Conservation (phyloP, 495 filamentous ascomycete genomes). For the Entonaema liquescens region DNA sequence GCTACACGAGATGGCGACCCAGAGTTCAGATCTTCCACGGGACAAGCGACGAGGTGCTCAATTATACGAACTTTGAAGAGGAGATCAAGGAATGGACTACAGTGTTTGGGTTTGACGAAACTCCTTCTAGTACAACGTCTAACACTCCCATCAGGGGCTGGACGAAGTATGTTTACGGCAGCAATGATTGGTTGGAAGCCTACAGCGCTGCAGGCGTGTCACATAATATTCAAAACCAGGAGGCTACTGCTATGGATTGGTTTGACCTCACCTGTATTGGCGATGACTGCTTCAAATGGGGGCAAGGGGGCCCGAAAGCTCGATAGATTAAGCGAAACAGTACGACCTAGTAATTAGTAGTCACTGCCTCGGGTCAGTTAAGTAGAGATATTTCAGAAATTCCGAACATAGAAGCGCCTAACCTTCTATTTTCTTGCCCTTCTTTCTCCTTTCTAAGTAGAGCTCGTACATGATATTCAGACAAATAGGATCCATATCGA, state of each 20-base stretch:
- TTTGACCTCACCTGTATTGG: constrained; percentile 54
- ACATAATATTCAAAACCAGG: constrained; percentile 61
- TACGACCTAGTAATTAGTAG: background rate
- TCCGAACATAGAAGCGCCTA: too few species aligned
- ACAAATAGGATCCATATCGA: too few species aligned
- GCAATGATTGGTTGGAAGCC: constrained; percentile 54
- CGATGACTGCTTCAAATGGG: constrained; percentile 52
- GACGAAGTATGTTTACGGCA: constrained; percentile 59
- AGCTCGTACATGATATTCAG: too few species aligned
- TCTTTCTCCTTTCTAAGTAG: too few species aligned
- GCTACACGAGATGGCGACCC: constrained; percentile 60
- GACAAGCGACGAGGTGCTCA: constrained; percentile 57
- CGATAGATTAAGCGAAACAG: background rate
- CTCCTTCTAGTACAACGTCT: constrained; percentile 41
- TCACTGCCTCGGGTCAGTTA: too few species aligned
- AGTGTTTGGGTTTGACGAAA: constrained; percentile 44
- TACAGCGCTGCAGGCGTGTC: constrained; percentile 59
- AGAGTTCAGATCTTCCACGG: constrained; percentile 66
- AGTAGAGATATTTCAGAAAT: too few species aligned
- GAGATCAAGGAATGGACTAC: constrained; percentile 61
- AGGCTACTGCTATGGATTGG: constrained; percentile 58
- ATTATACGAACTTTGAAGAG: constrained; percentile 60
- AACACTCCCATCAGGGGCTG: constrained; percentile 53
- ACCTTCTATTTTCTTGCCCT: too few species aligned
- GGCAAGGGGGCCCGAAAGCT: constrained; percentile 30